Evolutionary conservation across 2,329 filamentous ascomycete genomes (phyloP), one percentile per base, ranked within the genome.

Genomic region (Diaporthe sp.): DNA sequence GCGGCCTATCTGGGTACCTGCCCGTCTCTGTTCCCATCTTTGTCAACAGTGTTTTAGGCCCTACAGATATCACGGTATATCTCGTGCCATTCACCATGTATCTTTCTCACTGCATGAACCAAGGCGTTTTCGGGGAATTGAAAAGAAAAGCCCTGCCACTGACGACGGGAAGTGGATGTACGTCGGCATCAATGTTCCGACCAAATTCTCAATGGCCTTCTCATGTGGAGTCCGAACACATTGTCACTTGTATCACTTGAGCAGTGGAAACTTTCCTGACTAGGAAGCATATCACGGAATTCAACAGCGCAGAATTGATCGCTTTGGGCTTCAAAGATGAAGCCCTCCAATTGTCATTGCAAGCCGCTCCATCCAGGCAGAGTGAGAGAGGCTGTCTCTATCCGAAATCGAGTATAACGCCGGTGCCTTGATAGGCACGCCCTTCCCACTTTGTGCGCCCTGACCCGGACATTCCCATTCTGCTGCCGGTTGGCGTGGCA

Each of bases 321-420:
- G 64, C 45, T 67, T 52, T 67, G 30, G 30, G 30, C 64, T 52
- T 67, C 30, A 38, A 52, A 52, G n/a, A 52, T 5, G 22, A 38
- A 67, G 64, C 45, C 64, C 30, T 25, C 64, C 30, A 52, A 67
- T 28, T 54, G 47, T 40, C 64, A 68, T 68, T 68, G 47, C 47
- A 30, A 25, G 64, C 64, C 47, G 64, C 64, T 30, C 15, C 47
- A 40, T 52, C 64, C 33, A 54, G 47, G 47, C 64, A 54, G 47
- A 54, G 57, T 47, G 54, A 72, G 57, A 72, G 57, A 28, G 57
- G 61, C n/a, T 72, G 57, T 70, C 30, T 72, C 69, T 68, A 52
- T 72, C 52, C 9, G 42, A 64, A 54, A 50, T 42, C 54, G 25
- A 54, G n/a, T 38, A 47, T 19, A 68, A 67, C 47, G 61, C 71